Conservation (phyloP, 2,329 filamentous ascomycete species). For the Xylaria sp. region DNA sequence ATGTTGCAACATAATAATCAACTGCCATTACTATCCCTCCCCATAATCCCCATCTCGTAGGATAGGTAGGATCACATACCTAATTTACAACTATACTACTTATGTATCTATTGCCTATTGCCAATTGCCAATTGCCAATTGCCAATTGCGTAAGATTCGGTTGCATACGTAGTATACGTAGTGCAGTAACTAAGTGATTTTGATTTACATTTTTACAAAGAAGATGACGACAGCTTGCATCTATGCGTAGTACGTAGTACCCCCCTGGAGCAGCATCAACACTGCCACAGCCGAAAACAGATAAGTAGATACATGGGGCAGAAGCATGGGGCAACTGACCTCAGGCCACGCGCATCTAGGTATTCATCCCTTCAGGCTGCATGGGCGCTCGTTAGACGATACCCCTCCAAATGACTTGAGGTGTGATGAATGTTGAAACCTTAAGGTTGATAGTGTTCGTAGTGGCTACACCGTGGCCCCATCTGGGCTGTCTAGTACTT, state of each 20-base stretch:
- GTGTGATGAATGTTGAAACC: background rate
- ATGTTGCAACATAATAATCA: conserved; percentile 38
- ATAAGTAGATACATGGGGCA: background rate
- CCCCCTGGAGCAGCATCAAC: background rate
- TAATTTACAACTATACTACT: background rate
- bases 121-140: background rate
- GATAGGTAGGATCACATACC: conserved; percentile 15
- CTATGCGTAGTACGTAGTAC: too few species aligned
- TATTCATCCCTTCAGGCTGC: conserved; percentile 3
- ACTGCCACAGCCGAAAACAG: conserved; percentile 13
- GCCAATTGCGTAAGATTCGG: conserved; percentile 22
- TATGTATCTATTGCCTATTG: conserved; percentile 4
- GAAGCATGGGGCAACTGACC: conserved; percentile 3
- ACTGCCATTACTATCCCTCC: conserved; percentile 29
- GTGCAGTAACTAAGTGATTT: conserved; percentile 25
- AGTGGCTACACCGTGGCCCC: conserved; percentile 20
- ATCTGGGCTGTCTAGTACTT: conserved; percentile 9
- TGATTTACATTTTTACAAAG: conserved; percentile 1
- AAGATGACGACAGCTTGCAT: conserved; percentile 46
- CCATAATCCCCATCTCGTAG: conserved; percentile 7
- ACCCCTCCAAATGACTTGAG: conserved; percentile 10
- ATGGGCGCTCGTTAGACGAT: conserved; percentile 12
- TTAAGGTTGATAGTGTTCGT: conserved; percentile 8
- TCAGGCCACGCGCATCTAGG: conserved; percentile 12
- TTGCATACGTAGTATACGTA: too few species aligned